Evolutionary conservation across 108 stramenopile species (phyloP).

Genomic region (Skeletonema tropicum): DNA sequence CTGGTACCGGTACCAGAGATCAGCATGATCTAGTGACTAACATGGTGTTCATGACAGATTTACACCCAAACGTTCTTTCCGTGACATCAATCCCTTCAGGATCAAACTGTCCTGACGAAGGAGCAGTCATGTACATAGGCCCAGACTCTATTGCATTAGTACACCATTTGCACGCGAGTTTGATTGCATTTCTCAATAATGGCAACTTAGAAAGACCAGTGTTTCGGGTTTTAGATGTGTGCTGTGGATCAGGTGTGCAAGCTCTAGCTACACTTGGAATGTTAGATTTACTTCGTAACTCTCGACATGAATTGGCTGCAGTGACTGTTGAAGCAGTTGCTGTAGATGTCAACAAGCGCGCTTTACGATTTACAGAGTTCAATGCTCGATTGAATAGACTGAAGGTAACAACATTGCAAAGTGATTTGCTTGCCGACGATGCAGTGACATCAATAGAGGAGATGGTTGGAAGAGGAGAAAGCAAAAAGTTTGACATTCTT

Average conservation of each 20-base stretch:
- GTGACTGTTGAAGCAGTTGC: slow-evolving; percentile 33
- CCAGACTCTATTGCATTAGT: slow-evolving; percentile 81
- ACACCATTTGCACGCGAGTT: slow-evolving; percentile 61
- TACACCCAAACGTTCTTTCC: slow-evolving; percentile 74
- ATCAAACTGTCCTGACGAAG: slow-evolving; percentile 26
- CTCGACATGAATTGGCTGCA: neutral
- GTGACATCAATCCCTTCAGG: slow-evolving; percentile 41
- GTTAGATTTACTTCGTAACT: slow-evolving; percentile 21
- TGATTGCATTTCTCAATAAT: slow-evolving; percentile 11
- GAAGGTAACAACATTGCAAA: slow-evolving; percentile 29
- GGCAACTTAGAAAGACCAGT: neutral
- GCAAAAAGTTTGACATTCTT: slow-evolving; percentile 56
- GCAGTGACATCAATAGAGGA: neutral
- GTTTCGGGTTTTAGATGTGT: slow-evolving; percentile 61
- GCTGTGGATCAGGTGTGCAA: slow-evolving; percentile 80
- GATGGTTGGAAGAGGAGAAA: slow-evolving; percentile 3
- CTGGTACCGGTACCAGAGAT: slow-evolving; percentile 14
- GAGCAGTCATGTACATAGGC: slow-evolving; percentile 86
- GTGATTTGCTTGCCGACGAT: slow-evolving; percentile 35
- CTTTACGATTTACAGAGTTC: slow-evolving; percentile 63
- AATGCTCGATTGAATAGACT: slow-evolving; percentile 69
- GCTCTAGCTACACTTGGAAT: slow-evolving; percentile 55
- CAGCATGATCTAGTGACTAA: neutral
- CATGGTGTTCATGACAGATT: slow-evolving; percentile 71
- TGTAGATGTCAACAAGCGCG: slow-evolving; percentile 75